phyloP scores from a whole-genome alignment of 2,329 filamentous ascomycete species.

The Fusarium tanahbumbuense region DNA sequence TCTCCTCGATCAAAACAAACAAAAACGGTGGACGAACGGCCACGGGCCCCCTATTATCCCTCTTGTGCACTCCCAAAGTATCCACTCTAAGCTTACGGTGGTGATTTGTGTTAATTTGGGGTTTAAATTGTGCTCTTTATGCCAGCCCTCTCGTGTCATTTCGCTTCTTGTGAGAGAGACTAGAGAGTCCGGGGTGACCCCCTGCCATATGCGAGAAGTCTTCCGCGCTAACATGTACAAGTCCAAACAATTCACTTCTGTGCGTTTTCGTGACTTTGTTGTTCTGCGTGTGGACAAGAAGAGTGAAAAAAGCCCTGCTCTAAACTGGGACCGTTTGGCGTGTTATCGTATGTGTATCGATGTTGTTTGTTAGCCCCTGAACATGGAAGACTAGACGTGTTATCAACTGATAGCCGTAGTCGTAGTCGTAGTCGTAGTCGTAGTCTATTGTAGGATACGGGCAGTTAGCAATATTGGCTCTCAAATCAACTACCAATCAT shows the following conservation, averaged over 20 bases:
- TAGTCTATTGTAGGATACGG: not conserved
- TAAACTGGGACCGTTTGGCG: not conserved
- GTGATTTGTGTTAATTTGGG: slow-evolving; percentile 39
- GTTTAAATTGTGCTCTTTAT: slow-evolving; percentile 48
- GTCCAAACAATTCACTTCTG: slow-evolving; percentile 10
- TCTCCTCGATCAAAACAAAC: slow-evolving; percentile 49
- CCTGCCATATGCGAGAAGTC: slow-evolving; percentile 36
- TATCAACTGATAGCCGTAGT: not conserved
- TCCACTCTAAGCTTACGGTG: slow-evolving; percentile 45
- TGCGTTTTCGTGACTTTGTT: slow-evolving; percentile 22
- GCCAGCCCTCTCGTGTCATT: slow-evolving; percentile 46
- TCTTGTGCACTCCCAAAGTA: slow-evolving; percentile 28
- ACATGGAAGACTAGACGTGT: slow-evolving; percentile 5
- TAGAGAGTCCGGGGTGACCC: slow-evolving; percentile 45
- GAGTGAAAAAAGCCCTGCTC: slow-evolving; percentile 29
- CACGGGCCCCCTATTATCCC: slow-evolving; percentile 26
- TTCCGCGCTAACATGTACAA: slow-evolving; percentile 15
- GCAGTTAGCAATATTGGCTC: not conserved
- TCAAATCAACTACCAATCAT: slow-evolving; percentile 38
- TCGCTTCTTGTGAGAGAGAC: slow-evolving; percentile 49
- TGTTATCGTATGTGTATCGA: slow-evolving; percentile 16
- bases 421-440: too few relatives aligned
- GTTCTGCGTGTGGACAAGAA: slow-evolving; percentile 18
- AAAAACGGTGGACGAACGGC: slow-evolving; percentile 36
- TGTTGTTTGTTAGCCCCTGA: slow-evolving; percentile 25